Base-by-base conservation (phyloP, 192 early-diverging fungal species). In the Entomortierella lignicola region DNA sequence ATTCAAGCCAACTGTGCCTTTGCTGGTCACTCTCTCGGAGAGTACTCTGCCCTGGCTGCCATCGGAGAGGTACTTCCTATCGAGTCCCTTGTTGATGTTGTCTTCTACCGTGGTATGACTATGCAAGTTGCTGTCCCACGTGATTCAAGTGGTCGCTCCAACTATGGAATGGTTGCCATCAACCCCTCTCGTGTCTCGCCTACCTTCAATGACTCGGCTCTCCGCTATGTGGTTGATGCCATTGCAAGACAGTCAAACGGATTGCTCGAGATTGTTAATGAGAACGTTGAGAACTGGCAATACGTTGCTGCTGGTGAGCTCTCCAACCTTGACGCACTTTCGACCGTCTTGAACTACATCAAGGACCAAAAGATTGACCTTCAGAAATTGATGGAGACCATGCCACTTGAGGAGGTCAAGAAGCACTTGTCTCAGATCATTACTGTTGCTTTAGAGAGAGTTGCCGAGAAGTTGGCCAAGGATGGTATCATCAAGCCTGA, bases 101-200 rank as follows among this genome's bases (percentile, higher is more conserved):
- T 94, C 25, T 97, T 98, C 84, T 94, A 96, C 87, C 93, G 97
- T 77, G 97, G 97, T 71, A 94, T 96, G 93, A 96, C 95, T n/a
- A 97, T 98, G 97, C 97, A 97, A 87, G 85, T 92, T 43, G 93
- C 95, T 21, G 97, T 98, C 2, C 87, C 85, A 58, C 91, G 96
- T 59, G 96, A 97, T 60, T 73, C 80, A 1, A 32, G 84, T 25
- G 88, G 93, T 42, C 89, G 92, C n/a, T 97, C 97, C 53, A 87
- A 94, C 67, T 98, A 95, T 84, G 95, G 92, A 84, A 97, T 98
- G 95, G 91, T 91, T 60, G 97, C 97, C 50, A 93, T 94, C 63
- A 97, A 97, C 84, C 97, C 97, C 37, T 85, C 91, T 47, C 91
- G 97, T 71, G 94, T 97, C n/a, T 82, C 92, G 55, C 86, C 83